Evolutionary conservation across 768 basidiomycete genomes (phyloP).

Genomic region (Coprinopsis cinerea): DNA sequence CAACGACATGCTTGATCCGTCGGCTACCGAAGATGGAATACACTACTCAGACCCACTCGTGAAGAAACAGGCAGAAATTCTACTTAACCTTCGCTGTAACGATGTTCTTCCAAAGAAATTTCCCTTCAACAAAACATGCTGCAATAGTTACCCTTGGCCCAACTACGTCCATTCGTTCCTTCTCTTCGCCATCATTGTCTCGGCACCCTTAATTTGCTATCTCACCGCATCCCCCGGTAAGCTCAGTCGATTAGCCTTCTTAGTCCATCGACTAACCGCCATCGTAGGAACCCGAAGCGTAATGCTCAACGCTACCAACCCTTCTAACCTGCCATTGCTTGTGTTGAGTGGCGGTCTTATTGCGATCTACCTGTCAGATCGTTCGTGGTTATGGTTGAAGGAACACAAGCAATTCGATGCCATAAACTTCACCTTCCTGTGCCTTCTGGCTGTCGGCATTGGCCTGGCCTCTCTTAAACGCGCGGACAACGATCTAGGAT

Average conservation of each 20-base stretch:
- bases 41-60: slow-evolving; percentile 67
- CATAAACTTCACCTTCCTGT: slow-evolving; percentile 61
- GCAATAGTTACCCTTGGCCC: slow-evolving; percentile 68
- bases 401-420: slow-evolving; percentile 81
- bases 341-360: slow-evolving; percentile 14
- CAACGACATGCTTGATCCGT: slow-evolving; percentile 70
- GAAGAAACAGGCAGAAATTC: slow-evolving; percentile 65
- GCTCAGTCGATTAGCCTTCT: not conserved
- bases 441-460: slow-evolving; percentile 41
- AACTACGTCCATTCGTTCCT: slow-evolving; percentile 50
- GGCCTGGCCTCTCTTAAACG: slow-evolving; percentile 65
- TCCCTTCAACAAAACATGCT: slow-evolving; percentile 76
- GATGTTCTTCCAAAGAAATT: slow-evolving; percentile 53
- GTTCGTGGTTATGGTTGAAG: slow-evolving; percentile 84
- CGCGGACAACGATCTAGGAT: slow-evolving; percentile 78
- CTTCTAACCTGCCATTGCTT: not conserved
- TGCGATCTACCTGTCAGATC: slow-evolving; percentile 75
- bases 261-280: not conserved
- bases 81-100: slow-evolving; percentile 82
- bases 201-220: slow-evolving; percentile 47
- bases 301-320: not conserved
- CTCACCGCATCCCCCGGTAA: slow-evolving; percentile 10
- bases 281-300: not conserved
- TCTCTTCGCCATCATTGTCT: slow-evolving; percentile 39
- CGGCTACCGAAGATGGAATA: slow-evolving; percentile 78